Base-by-base conservation (phyloP, 2,329 filamentous ascomycete species). In the Aspergillus bombycis region DNA sequence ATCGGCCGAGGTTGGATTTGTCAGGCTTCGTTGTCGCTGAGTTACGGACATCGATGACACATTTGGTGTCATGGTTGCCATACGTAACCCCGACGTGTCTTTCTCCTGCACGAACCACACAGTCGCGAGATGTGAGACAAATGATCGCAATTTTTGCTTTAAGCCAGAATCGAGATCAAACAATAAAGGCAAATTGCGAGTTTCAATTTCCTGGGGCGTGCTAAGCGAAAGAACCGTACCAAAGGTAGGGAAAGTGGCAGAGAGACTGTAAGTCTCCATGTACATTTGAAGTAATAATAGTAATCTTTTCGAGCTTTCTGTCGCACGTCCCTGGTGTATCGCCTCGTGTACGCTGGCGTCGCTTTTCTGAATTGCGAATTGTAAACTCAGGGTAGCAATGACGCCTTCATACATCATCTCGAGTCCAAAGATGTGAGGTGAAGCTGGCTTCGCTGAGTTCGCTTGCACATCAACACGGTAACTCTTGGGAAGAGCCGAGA, bases 191-290 rank as follows among this genome's bases (percentile, higher is more conserved):
- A 63, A 36, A 12, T 34, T 41, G 14, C 61, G 60, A 14, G 57
- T 65, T n/a, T 62, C 57, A n/a, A 41, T 48, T 21, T 57, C 41
- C 7, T 41, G 57, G 4, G 67, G 64, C 75, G 77, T 71, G 19
- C 75, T 74, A 60, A 74, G 74, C 45, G 72, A 76, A 32, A 80
- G 69, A 28, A 79, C 75, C 66, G 77, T 75, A 26, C 79, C 79
- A 60, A 80, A 80, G 0, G 75, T 84, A 61, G 74, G 79, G 65
- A 66, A 77, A 57, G 70, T 78, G 56, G 74, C 80, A 41, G 71
- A 78, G 61, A 76, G 75, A 34, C 79, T 78, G 64, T 78, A 80
- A 19, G 71, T 75, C 45, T 81, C 78, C 72, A 82, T 70, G 63
- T 78, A 74, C 64, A 69, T 66, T 38, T 76, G 77, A 10, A 81